Base-by-base conservation (phyloP, 2,329 filamentous ascomycete species). In the Cercospora sp. region DNA sequence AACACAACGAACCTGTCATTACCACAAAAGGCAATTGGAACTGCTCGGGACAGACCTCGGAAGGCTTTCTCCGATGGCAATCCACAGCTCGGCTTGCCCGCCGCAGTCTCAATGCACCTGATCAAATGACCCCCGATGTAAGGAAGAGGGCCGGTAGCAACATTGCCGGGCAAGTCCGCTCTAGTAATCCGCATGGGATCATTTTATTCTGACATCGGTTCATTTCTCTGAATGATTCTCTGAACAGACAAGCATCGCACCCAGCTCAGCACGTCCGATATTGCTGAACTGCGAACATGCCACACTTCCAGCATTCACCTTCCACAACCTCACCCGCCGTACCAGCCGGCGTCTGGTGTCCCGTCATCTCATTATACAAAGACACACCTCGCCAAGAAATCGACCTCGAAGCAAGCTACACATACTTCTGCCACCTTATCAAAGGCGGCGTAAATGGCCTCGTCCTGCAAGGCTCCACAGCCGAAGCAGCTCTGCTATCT, bases 391-490 rank as follows among this genome's bases (percentile, higher is more conserved):
- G 74, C 3, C 83, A 85, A 68, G 75, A 80, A 32, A 77, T 85
- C 28, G 81, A 85, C 69, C 77, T 79, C 58, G 80, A 82, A 53
- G 82, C 82, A 13, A 83, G 82, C 71, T 80, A 82, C 72, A 80
- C 77, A 51, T 81, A 82, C 66, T 82, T 80, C 63, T 76, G 77
- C 40, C 75, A 80, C 65, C 72, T 85, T 2, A 79, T 84, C 34
- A 79, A 77, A 43, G 79, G 79, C 2, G 83, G 82, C 5, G 79
- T 83, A 73, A 80, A 82, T 51, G 81, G 83, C 1, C 80, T 85
- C 0, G 82, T 85, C 1, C 80, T 83, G 26, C 78, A 81, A 2
- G 83, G 82, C 18, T 84, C 83, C 5, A 85, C 82, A 55, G 83
- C 81, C 34, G 83, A 85, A 67, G 78, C 82, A 9, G 81, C 80